Conservation (phyloP, 148 eudicot genomes). For the Arbutus unedo region DNA sequence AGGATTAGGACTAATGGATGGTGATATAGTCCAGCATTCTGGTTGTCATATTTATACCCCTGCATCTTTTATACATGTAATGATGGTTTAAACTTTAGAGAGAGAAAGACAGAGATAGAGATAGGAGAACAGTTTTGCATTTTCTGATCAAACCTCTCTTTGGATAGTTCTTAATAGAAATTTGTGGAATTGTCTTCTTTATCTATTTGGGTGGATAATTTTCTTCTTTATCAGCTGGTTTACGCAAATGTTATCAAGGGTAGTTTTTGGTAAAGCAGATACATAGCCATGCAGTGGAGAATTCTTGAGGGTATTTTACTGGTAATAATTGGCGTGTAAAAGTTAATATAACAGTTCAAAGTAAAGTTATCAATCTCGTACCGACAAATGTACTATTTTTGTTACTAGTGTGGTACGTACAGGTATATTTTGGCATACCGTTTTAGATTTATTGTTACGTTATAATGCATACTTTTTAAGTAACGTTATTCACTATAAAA, state of each 20-base stretch:
- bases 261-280: not conserved
- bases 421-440: too few species aligned
- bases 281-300: not conserved
- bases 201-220: not conserved
- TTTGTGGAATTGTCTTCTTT: not conserved
- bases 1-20: not conserved
- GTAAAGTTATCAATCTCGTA: too few species aligned
- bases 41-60: not conserved
- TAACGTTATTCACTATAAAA: too few species aligned
- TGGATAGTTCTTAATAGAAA: not conserved
- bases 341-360: too few species aligned
- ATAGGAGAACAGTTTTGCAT: slow-evolving; percentile 4
- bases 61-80: slow-evolving; percentile 7
- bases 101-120: not conserved
- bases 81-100: not conserved
- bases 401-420: too few species aligned
- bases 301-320: too few species aligned
- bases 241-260: not conserved
- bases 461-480: too few species aligned
- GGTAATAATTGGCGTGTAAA: too few species aligned
- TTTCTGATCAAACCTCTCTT: not conserved
- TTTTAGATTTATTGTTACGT: too few species aligned
- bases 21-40: not conserved
- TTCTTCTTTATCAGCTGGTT: not conserved
- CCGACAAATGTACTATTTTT: too few species aligned